Conservation (phyloP, 192 early-diverging fungal species). For the Diversispora epigaea region DNA sequence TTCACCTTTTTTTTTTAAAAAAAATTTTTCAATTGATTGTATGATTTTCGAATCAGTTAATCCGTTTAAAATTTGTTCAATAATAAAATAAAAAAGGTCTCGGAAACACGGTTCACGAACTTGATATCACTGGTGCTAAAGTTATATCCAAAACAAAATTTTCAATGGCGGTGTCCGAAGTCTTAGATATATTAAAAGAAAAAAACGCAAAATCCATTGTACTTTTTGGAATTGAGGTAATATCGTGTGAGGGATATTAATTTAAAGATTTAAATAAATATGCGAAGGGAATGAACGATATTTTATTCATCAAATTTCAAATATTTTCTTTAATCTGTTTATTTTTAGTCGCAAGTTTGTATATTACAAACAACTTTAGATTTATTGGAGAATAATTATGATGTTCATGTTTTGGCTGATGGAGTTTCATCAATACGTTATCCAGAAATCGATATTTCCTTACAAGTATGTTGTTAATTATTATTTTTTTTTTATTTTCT, state of each 20-base stretch:
- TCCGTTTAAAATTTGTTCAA: neutral
- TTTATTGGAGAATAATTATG: slow-evolving; percentile 68
- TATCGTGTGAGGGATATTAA: too few species aligned
- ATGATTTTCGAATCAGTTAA: neutral
- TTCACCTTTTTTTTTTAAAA: too few species aligned
- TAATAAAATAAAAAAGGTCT: slow-evolving; percentile 52
- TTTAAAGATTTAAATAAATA: neutral
- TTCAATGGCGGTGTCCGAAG: slow-evolving; percentile 76
- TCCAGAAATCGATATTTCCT: slow-evolving; percentile 81
- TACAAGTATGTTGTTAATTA: slow-evolving; percentile 49
- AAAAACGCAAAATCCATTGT: slow-evolving; percentile 65
- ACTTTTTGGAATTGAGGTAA: slow-evolving; percentile 88
- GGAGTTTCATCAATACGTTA: slow-evolving; percentile 86
- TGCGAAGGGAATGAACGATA: too few species aligned
- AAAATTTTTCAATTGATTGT: too few species aligned
- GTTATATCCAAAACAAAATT: slow-evolving; percentile 79
- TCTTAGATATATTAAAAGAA: slow-evolving; percentile 54
- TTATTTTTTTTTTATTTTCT: neutral
- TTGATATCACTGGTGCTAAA: slow-evolving; percentile 67
- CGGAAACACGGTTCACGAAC: slow-evolving; percentile 73
- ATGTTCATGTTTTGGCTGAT: slow-evolving; percentile 90
- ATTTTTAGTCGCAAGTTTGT: slow-evolving; percentile 84
- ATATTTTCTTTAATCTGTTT: neutral
- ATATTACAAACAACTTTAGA: slow-evolving; percentile 94
- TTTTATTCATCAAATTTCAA: neutral